These are phyloP conservation scores for Salinomyces thailandicus DNA, from an alignment of 2,329 filamentous ascomycete species.

Conservation along the genomic window DNA sequence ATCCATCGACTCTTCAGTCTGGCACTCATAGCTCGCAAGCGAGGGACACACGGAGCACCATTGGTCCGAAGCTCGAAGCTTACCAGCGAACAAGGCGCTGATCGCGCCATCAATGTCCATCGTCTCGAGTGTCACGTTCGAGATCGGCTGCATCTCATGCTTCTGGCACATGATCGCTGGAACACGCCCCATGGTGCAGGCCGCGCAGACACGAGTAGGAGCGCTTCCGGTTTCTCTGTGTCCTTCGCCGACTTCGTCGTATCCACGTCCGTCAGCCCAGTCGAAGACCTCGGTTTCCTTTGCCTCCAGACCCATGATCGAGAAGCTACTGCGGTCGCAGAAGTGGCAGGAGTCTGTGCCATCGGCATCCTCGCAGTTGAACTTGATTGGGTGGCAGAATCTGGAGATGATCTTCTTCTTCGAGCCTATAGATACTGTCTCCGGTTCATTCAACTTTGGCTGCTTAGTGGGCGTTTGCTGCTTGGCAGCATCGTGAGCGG, in stretches of 20 bases:
- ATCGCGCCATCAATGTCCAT: slow-evolving; percentile 22
- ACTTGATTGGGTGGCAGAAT: slow-evolving; percentile 32
- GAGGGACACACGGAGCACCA: slow-evolving; percentile 35
- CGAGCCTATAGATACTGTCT: neutral
- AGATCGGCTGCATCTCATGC: slow-evolving; percentile 24
- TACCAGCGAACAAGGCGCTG: slow-evolving; percentile 9
- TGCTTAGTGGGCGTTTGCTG: neutral
- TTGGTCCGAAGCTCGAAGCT: slow-evolving; percentile 8
- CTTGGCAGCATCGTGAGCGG: neutral
- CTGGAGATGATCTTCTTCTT: slow-evolving; percentile 24
- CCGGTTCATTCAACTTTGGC: too few relatives aligned
- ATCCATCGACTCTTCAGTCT: slow-evolving; percentile 4
- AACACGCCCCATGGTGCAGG: slow-evolving; percentile 28
- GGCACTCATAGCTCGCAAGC: slow-evolving; percentile 30
- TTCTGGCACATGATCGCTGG: slow-evolving; percentile 27
- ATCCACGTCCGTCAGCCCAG: slow-evolving; percentile 20
- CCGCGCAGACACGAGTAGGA: slow-evolving; percentile 29
- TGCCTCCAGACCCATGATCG: slow-evolving; percentile 27
- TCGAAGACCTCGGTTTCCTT: slow-evolving; percentile 24
- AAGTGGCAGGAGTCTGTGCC: slow-evolving; percentile 28
- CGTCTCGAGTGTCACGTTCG: slow-evolving; percentile 5
- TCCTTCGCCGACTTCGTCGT: slow-evolving; percentile 26
- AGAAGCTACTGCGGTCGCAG: slow-evolving; percentile 29
- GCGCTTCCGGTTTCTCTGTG: slow-evolving; percentile 21
- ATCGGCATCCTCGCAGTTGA: slow-evolving; percentile 22